A percentile compares a stretch with the other conserved stretches of the same genome.
Evolutionary conservation across 1,284 basidiomycete genomes (phyloP).

Genomic region (Taiwanofungus camphoratus): DNA sequence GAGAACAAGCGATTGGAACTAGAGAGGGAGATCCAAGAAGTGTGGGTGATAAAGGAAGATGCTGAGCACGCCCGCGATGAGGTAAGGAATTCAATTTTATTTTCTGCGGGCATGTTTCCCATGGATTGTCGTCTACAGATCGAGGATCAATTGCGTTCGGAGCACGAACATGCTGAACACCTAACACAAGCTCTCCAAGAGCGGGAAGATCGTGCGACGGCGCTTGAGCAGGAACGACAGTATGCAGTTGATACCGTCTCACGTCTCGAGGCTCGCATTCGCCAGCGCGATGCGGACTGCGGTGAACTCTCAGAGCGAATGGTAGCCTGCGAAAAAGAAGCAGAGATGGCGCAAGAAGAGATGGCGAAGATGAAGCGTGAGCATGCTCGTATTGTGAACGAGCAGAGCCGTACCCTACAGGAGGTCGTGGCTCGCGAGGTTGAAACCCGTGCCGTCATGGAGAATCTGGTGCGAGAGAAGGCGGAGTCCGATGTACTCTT

Average conservation of each 20-base stretch:
- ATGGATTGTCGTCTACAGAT: constrained; percentile 31
- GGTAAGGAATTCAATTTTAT: constrained; percentile 34
- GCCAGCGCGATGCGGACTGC: constrained; percentile 46
- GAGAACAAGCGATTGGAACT: constrained; percentile 46
- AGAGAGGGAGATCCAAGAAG: constrained; percentile 47
- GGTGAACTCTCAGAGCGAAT: constrained; percentile 35
- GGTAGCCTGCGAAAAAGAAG: constrained; percentile 36
- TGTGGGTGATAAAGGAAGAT: constrained; percentile 42
- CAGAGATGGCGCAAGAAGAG: constrained; percentile 50
- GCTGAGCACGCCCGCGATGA: constrained; percentile 50
- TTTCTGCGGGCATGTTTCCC: neutral
- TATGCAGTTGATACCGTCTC: constrained; percentile 44
- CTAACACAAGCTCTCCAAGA: constrained; percentile 48
- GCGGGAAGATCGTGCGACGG: constrained; percentile 46
- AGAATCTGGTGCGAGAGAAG: constrained; percentile 44
- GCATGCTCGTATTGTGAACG: constrained; percentile 43
- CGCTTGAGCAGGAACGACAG: constrained; percentile 52
- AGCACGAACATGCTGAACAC: constrained; percentile 41
- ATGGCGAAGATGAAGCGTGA: constrained; percentile 49
- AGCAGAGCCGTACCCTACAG: constrained; percentile 44
- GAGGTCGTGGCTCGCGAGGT: constrained; percentile 44
- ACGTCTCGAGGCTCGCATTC: constrained; percentile 53
- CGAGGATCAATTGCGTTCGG: constrained; percentile 42
- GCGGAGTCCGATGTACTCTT: constrained; percentile 47
- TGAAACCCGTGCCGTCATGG: constrained; percentile 40